Evolutionary conservation across 2,329 filamentous ascomycete species (phyloP).

Genomic region (Penicillium sp.): DNA sequence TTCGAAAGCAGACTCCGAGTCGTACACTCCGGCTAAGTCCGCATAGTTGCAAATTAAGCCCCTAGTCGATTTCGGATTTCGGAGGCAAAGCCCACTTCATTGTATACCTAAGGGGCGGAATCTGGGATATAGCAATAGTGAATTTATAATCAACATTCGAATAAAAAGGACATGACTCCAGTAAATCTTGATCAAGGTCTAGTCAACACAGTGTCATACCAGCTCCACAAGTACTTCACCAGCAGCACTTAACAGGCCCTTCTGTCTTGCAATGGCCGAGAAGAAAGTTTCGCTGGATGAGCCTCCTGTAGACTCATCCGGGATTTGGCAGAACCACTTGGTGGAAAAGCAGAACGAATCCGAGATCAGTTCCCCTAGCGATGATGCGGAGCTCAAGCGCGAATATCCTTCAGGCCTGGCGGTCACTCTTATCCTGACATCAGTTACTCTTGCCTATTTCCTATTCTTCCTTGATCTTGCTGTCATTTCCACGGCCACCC

Average conservation of each 20-base stretch:
- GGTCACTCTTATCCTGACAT: slow-evolving; percentile 20
- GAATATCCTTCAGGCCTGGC: slow-evolving; percentile 18
- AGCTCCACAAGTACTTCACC: neutral
- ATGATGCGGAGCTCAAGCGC: slow-evolving; percentile 15
- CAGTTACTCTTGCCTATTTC: slow-evolving; percentile 26
- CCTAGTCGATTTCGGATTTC: neutral
- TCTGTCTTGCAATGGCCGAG: neutral
- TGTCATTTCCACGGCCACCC: slow-evolving; percentile 24
- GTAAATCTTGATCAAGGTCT: neutral
- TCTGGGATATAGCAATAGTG: neutral
- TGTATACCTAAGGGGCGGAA: neutral
- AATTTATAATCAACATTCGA: too few relatives aligned
- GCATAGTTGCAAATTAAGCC: neutral
- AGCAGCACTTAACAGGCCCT: neutral
- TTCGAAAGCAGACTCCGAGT: neutral
- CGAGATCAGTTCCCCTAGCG: neutral
- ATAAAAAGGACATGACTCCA: neutral
- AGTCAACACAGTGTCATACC: neutral
- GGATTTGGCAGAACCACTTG: neutral
- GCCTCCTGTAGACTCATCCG: neutral
- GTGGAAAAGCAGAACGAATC: slow-evolving; percentile 7
- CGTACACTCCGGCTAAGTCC: neutral
- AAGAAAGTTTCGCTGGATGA: slow-evolving; percentile 14
- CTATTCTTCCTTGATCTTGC: slow-evolving; percentile 25
- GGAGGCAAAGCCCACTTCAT: slow-evolving; percentile 1